Percentiles rank a stretch among this genome's conserved stretches.
These are phyloP conservation scores for Dryadomyces quercus-mongolicae DNA, from an alignment of 2,329 filamentous ascomycete genomes.

Conservation along the genomic window DNA sequence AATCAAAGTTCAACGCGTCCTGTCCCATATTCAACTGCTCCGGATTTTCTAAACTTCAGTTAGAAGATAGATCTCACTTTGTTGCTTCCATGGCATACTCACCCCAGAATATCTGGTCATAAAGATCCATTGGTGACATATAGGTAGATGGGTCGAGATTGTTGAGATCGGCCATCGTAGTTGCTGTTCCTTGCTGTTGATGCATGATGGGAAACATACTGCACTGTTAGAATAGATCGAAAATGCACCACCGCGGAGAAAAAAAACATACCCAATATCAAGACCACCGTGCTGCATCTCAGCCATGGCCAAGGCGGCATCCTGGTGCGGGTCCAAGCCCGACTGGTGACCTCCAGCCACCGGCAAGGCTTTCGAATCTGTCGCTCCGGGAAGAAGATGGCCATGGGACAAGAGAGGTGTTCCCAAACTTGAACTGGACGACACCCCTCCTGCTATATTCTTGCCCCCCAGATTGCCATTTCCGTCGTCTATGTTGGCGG, in stretches of 20 bases:
- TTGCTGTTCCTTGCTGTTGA: not conserved
- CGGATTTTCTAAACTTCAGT: constrained; percentile 34
- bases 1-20: constrained; percentile 49
- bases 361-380: not conserved
- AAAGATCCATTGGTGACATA: constrained; percentile 56
- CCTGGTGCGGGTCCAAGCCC: constrained; percentile 40
- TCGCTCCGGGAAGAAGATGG: not conserved
- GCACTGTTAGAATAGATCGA: not conserved
- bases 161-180: constrained; percentile 26
- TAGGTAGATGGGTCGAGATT: constrained; percentile 42
- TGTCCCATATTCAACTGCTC: constrained; percentile 45
- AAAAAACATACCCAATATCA: constrained; percentile 8
- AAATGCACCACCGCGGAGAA: not conserved
- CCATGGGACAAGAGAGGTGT: not conserved
- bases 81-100: constrained; percentile 15
- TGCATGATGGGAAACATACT: constrained; percentile 23
- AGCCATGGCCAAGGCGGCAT: constrained; percentile 52
- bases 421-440: not conserved
- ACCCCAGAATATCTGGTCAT: constrained; percentile 59
- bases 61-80: not conserved
- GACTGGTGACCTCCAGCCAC: constrained; percentile 12
- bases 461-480: not conserved
- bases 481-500: constrained; percentile 32
- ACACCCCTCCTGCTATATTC: not conserved
- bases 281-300: constrained; percentile 46